phyloP scores from a whole-genome alignment of 2,329 filamentous ascomycete species.

The Magnaporthiopsis poae region DNA sequence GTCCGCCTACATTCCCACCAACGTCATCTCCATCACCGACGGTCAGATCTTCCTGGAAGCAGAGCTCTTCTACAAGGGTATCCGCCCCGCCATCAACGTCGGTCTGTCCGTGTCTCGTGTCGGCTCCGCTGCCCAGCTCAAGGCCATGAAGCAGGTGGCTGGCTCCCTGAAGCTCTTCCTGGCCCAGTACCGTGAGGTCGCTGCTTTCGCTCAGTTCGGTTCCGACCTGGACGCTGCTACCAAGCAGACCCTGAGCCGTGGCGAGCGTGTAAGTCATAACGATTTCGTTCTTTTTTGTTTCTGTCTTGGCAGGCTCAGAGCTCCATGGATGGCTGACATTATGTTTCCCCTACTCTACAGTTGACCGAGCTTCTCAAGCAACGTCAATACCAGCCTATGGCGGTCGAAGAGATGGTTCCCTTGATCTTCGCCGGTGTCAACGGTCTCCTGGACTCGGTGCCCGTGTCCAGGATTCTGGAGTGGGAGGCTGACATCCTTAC shows the following conservation, averaged over 20 bases:
- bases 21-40: constrained; percentile 99
- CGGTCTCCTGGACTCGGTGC: constrained; percentile 79
- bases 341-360: constrained; percentile 25
- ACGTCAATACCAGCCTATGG: constrained; percentile 99
- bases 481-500: constrained; percentile 94
- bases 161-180: constrained; percentile 99
- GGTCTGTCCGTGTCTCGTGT: constrained; percentile 99
- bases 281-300: neutral
- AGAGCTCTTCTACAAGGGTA: constrained; percentile 99
- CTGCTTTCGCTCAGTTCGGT: constrained; percentile 99
- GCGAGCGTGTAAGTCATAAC: constrained; percentile 71
- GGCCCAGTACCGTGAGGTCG: constrained; percentile 99
- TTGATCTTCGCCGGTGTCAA: constrained; percentile 99
- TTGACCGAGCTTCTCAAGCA: constrained; percentile 98
- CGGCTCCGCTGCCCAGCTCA: constrained; percentile 97
- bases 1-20: constrained; percentile 99
- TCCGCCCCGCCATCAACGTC: constrained; percentile 99
- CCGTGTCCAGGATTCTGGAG: constrained; percentile 79
- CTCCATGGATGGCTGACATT: constrained; percentile 17
- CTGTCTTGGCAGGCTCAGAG: too few species aligned
- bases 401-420: constrained; percentile 99
- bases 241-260: constrained; percentile 96
- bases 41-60: constrained; percentile 99
- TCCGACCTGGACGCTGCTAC: constrained; percentile 97
- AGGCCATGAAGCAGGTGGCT: constrained; percentile 99